Conservation (phyloP, 2,329 filamentous ascomycete genomes). For the Sclerotinia spermophila region DNA sequence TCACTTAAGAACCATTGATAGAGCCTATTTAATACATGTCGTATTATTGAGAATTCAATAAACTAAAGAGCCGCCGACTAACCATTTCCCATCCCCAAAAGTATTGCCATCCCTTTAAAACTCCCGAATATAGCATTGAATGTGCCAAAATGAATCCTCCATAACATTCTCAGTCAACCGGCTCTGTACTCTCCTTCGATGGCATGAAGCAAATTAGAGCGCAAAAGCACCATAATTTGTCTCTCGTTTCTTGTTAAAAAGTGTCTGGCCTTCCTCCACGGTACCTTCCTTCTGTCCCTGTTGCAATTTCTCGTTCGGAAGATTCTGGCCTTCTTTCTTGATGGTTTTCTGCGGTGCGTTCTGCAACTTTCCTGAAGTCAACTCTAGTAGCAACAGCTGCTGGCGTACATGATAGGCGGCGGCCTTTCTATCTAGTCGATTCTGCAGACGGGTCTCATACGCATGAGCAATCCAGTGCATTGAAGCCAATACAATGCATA, state of each 20-base stretch:
- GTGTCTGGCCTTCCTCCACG: rapidly evolving
- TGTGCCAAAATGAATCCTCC: too few species aligned
- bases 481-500: too few species aligned
- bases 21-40: rapidly evolving
- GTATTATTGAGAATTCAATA: neutral
- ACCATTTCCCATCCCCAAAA: neutral
- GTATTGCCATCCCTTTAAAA: neutral
- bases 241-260: neutral
- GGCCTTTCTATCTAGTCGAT: too few species aligned
- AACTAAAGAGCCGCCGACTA: neutral
- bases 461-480: neutral
- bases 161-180: neutral
- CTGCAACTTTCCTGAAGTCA: neutral
- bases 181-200: neutral
- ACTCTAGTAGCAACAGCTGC: too few species aligned
- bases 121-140: rapidly evolving
- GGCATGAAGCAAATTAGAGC: neutral
- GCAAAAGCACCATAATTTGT: neutral
- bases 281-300: neutral
- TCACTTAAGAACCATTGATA: neutral
- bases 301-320: neutral
- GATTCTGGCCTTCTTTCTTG: neutral
- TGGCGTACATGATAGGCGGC: neutral
- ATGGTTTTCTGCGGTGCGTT: rapidly evolving
- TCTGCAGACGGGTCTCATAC: neutral